These are phyloP conservation scores for Austropuccinia psidii DNA, from an alignment of 1,284 basidiomycete genomes.

Conservation along the genomic window DNA sequence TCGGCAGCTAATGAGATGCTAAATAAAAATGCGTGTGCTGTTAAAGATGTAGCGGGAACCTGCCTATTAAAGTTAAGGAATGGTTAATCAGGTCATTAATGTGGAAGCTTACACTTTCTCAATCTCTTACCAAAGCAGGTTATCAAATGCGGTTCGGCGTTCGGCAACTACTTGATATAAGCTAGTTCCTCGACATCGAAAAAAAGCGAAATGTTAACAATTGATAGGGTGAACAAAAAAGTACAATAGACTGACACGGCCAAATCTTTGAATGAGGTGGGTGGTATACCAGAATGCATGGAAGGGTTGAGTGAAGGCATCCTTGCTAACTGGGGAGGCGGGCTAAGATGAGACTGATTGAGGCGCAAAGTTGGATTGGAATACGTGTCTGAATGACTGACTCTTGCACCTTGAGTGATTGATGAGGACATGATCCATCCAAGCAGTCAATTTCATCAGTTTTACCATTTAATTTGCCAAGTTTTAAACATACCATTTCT, in stretches of 20 bases:
- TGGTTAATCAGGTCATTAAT: neutral
- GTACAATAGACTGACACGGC: neutral
- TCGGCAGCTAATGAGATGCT: constrained; percentile 37
- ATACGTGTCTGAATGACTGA: neutral
- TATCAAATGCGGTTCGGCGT: constrained; percentile 30
- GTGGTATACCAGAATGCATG: constrained; percentile 13
- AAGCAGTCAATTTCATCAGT: no score
- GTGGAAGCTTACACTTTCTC: neutral
- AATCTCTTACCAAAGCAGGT: constrained; percentile 19
- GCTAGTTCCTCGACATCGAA: neutral
- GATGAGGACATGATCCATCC: neutral
- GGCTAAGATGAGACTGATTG: neutral
- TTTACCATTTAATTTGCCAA: no score
- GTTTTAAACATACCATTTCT: no score
- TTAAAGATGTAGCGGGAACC: constrained; percentile 32
- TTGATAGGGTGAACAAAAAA: neutral
- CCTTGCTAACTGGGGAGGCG: no score
- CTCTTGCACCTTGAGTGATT: neutral
- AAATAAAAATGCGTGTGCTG: constrained; percentile 38
- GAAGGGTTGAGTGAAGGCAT: no score
- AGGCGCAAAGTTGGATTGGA: neutral
- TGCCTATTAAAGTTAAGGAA: constrained; percentile 23
- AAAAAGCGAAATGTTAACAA: neutral
- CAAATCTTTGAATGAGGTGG: constrained; percentile 22
- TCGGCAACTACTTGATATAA: constrained; percentile 34